Evolutionary conservation across 1,139 yeast species (phyloP), one percentile per base, ranked within the genome.

Genomic region (Suhomyces chickasaworum): DNA sequence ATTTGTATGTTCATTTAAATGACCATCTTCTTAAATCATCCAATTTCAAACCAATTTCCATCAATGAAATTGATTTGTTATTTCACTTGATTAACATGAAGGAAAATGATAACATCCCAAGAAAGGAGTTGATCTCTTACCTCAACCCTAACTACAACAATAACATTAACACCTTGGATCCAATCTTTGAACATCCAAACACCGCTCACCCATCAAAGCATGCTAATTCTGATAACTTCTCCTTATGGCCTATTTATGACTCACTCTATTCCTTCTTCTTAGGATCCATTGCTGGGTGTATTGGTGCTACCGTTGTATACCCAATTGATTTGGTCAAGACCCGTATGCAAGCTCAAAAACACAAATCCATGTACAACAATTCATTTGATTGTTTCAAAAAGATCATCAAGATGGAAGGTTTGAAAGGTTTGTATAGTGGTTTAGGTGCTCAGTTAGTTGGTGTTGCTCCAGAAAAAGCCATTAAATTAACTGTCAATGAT

Each of bases 381-480:
- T 90, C 97, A 7, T 53, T 84, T 25, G 98, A 93, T 65, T 93
- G 98, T 69, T 85, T 90, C 66, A 73, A 77, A 44, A 90, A 90
- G 61, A 90, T 91, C 46, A 53, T 91, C 30, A 71, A 76, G 42
- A 73, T 79, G 51, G 98, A 93, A 71, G 98, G 99, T 40, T 62
- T 88, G 45, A 74, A 78, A 56, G 98, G 98, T n/a, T 77, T 93
- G 47, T 93, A 93, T 67, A 86, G 96, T 10, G 99, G 99, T 47
- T 75, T 93, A 47, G 90, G 89, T 10, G 98, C 98, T 30, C 99
- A 93, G 68, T 75, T 93, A 58, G 83, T 93, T 39, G 99, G 99
- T 53, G 98, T 93, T 42, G 98, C 98, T 0, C 99, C 99, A 3
- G 99, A 93, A 68, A 93, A 93, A 73, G 99, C 98, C 42, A 93